These are phyloP conservation scores for Globisporangium radiosum DNA, from an alignment of 352 stramenopile species.

Conservation along the genomic window DNA sequence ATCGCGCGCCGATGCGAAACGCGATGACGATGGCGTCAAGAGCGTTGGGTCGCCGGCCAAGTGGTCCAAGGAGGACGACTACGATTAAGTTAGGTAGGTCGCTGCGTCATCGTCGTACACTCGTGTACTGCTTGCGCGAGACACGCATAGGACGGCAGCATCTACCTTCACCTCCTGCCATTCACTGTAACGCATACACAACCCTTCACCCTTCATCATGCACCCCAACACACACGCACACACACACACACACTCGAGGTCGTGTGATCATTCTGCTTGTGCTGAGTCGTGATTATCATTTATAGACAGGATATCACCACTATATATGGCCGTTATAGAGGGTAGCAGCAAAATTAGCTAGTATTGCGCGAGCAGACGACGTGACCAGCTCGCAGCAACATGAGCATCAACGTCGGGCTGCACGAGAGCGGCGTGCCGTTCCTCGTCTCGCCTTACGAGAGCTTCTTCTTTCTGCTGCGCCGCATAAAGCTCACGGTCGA, in stretches of 20 bases:
- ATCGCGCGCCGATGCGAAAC: slow-evolving; percentile 49
- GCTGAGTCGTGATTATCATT: too few species aligned
- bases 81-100: slow-evolving; percentile 48
- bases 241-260: too few species aligned
- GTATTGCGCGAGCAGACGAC: background rate
- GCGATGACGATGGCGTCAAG: slow-evolving; percentile 25
- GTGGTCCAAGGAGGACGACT: slow-evolving; percentile 90
- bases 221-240: background rate
- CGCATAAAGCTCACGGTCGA: slow-evolving; percentile 69
- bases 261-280: too few species aligned
- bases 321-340: too few species aligned
- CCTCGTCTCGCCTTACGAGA: slow-evolving; percentile 73
- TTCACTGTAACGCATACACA: background rate
- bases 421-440: slow-evolving; percentile 54
- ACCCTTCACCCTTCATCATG: background rate
- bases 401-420: slow-evolving; percentile 77
- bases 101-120: background rate
- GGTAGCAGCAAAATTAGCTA: too few species aligned
- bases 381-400: slow-evolving; percentile 4
- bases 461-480: slow-evolving; percentile 71
- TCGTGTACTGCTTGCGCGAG: background rate
- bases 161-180: too few species aligned
- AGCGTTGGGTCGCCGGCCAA: slow-evolving; percentile 39
- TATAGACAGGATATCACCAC: too few species aligned
- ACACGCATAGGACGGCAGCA: background rate